Evolutionary conservation across 306 rosid genomes (phyloP), one percentile per base, ranked within the genome.

Genomic region (Prunus mume): DNA sequence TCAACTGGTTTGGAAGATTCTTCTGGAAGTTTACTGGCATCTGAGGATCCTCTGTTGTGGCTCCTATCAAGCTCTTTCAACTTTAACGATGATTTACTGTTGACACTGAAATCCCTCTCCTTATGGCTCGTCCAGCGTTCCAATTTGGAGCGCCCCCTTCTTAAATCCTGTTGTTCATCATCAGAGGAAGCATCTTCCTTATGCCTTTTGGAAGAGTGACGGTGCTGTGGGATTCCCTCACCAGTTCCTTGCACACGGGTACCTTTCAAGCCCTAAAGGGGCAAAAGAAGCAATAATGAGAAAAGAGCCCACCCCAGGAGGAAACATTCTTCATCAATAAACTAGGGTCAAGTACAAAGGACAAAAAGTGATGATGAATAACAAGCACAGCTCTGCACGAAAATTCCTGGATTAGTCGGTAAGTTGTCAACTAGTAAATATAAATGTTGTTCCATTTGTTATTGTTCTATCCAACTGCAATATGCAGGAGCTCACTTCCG

Each of bases 101-200:
- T 79, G 76, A 87, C 73, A 56, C 72, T 73, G 74, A 86, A 92
- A 82, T 96, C 98, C 79, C 90, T 88, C 86, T 91, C 97, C 77
- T 86, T 84, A 70, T 96, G 96, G 81, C 99, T 96, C 20, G 98
- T 91, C 99, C 99, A 96, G 47, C 99, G 98, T 82, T 96, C 99
- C 86, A 96, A 86, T 79, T 96, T 96, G 71, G 99, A 89, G 52
- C 96, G 92, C 72, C 99, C 99, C 81, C 90, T 85, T 49, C 70
- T 85, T 71, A 88, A 86, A 82, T 91, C 96, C 63, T 79, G 88
- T 77, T 79, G 97, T 81, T 92, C 99, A 49, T 91, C 97, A 41
- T 91, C 99, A 51, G 90, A 85, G 60, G 96, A 89, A 52, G 69
- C 78, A 73, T 78, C 95, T 54, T 85, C 97, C 70, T 67, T 83